Evolutionary conservation across 805 yeast genomes (phyloP).

Genomic region (Kregervanrija fluxuum): DNA sequence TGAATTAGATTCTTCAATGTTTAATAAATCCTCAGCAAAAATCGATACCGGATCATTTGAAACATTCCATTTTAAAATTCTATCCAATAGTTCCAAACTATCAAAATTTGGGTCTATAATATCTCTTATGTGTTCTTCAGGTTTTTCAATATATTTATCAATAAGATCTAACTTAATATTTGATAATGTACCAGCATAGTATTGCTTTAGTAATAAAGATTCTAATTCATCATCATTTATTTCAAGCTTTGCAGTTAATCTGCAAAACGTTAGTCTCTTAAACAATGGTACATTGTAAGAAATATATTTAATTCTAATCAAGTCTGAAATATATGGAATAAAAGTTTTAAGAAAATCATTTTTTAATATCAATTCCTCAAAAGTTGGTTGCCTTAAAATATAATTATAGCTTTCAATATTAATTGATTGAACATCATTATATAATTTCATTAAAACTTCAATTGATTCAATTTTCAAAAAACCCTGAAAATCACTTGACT

Average conservation of each 20-base stretch:
- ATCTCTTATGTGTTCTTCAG: neutral
- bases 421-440: conserved; percentile 19
- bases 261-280: conserved; percentile 15
- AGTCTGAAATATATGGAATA: conserved; percentile 19
- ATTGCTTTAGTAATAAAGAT: conserved; percentile 18
- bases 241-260: conserved; percentile 15
- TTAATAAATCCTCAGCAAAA: too few relatives aligned
- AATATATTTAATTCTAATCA: conserved; percentile 20
- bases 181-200: conserved; percentile 18
- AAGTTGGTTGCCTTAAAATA: conserved; percentile 10
- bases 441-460: conserved; percentile 20
- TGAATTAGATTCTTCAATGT: too few relatives aligned
- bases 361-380: conserved; percentile 6
- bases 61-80: conserved; percentile 5
- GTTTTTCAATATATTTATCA: conserved; percentile 12
- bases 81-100: conserved; percentile 8
- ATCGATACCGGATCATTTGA: too few relatives aligned
- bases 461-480: conserved; percentile 18
- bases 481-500: conserved; percentile 57
- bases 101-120: conserved; percentile 8
- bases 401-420: conserved; percentile 19
- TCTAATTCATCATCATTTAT: conserved; percentile 16
- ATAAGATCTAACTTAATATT: conserved; percentile 21
- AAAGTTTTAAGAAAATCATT: conserved; percentile 17
- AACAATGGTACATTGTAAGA: conserved; percentile 16